A percentile compares a stretch with the other conserved stretches of the same genome.
Conservation (phyloP, 495 filamentous ascomycete species). For the Tuber magnatum region DNA sequence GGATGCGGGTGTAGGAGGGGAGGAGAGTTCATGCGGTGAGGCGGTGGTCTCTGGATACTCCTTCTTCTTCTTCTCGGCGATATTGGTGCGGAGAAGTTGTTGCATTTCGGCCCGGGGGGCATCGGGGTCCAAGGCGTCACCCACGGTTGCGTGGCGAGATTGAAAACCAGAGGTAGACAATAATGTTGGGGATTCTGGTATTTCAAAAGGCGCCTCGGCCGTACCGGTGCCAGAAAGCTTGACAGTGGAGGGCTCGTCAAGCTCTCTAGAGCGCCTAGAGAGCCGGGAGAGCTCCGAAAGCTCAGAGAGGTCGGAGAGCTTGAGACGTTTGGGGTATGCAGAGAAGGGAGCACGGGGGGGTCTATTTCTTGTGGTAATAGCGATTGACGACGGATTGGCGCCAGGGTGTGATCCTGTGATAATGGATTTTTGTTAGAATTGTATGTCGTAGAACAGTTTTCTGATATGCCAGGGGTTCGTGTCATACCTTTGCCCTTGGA, state of each 20-base stretch:
- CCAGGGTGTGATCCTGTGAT: neutral
- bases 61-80: neutral
- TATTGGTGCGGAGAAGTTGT: neutral
- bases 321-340: neutral
- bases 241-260: neutral
- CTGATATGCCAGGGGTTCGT: neutral
- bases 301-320: neutral
- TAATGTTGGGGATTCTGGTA: neutral
- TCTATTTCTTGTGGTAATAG: neutral
- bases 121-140: neutral
- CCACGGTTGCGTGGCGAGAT: neutral
- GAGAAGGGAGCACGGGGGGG: neutral
- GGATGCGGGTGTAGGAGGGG: neutral
- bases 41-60: neutral
- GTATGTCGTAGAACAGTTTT: neutral
- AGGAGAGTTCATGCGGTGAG: neutral
- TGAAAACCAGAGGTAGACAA: neutral
- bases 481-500: neutral
- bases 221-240: neutral
- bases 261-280: neutral
- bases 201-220: neutral
- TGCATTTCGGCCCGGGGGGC: neutral
- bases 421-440: neutral
- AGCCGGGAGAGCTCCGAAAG: neutral
- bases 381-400: neutral